Conservation (phyloP, 805 yeast species). For the Saccharomycopsis fodiens region DNA sequence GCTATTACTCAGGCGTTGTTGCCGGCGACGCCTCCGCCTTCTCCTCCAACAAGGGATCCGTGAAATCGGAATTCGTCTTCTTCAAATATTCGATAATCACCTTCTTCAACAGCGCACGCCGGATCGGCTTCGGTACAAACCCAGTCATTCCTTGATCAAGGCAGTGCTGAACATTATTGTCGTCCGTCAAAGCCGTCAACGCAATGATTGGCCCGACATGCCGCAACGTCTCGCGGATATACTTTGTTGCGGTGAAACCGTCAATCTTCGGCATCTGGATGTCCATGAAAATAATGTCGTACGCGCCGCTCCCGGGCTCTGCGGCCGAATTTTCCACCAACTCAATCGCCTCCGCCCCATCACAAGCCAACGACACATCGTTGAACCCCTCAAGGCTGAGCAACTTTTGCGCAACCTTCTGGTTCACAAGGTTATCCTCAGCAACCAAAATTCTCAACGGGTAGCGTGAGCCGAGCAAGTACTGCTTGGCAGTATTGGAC, state of each 20-base stretch:
- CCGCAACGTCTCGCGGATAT: slow-evolving; percentile 55
- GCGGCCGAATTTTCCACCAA: slow-evolving; percentile 40
- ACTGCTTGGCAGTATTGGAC: slow-evolving; percentile 22
- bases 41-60: slow-evolving; percentile 10
- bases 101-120: slow-evolving; percentile 58
- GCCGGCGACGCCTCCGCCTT: background rate
- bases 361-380: slow-evolving; percentile 71
- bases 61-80: slow-evolving; percentile 9
- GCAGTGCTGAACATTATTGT: slow-evolving; percentile 80
- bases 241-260: slow-evolving; percentile 76
- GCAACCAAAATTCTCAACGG: slow-evolving; percentile 64
- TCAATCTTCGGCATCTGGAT: slow-evolving; percentile 95
- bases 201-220: slow-evolving; percentile 80
- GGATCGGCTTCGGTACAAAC: slow-evolving; percentile 81
- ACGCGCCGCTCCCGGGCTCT: slow-evolving; percentile 24
- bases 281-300: slow-evolving; percentile 86
- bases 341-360: slow-evolving; percentile 85
- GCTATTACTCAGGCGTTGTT: too few species aligned
- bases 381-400: slow-evolving; percentile 71
- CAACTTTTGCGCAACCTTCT: slow-evolving; percentile 89
- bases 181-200: slow-evolving; percentile 92
- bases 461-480: slow-evolving; percentile 12
- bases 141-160: slow-evolving; percentile 88
- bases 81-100: slow-evolving; percentile 17
- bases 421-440: slow-evolving; percentile 90